Base-by-base conservation (phyloP, 306 rosid genomes). In the Pterocarpus macrocarpus region DNA sequence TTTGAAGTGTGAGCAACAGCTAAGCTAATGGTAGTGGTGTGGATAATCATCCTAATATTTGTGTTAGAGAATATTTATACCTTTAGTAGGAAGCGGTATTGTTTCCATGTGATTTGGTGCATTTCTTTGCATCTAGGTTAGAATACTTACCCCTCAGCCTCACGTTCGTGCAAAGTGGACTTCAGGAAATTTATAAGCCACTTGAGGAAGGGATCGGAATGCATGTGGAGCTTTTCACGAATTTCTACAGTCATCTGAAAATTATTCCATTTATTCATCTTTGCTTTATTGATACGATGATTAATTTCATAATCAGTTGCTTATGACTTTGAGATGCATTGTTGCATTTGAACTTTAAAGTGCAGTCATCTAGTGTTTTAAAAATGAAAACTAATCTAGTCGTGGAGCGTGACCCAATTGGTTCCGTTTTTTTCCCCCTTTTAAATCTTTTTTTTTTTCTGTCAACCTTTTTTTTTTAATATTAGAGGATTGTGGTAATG, bases 21-120 rank as follows among this genome's bases (percentile, higher is more conserved):
- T 28, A 30, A 12, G 10, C 33, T 14, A 77, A 32, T 30, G 34
- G 6, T 71, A 15, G 44, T 39, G 44, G 2, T 2, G 5, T 22
- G 73, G 28, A 41, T 71, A 62, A 53, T 13, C 0, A 65, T 81
- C 65, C 33, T 16, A 43, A 65, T 38, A 71, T 17, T 41, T 45
- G 2, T 32, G 13, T 2, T 64, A 11, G 76, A 49, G 8, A 55
- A 55, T 5, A 74, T 66, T 44, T 45, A 75, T 75, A 12, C 34
- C 56, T 47, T 80, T 72, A 80, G 33, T 36, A 74, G 55, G 65
- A 65, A 56, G 22, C 30, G 39, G 63, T 39, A 47, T 30, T 64
- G 62, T 45, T 4, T 81, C 14, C 81, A 73, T 75, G 83, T 83
- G 86, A 64, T 55, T 73, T 64, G 83, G 63, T 78, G 45, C 80